Base-by-base conservation (phyloP, 2,329 filamentous ascomycete species). In the Colletotrichum sp. region DNA sequence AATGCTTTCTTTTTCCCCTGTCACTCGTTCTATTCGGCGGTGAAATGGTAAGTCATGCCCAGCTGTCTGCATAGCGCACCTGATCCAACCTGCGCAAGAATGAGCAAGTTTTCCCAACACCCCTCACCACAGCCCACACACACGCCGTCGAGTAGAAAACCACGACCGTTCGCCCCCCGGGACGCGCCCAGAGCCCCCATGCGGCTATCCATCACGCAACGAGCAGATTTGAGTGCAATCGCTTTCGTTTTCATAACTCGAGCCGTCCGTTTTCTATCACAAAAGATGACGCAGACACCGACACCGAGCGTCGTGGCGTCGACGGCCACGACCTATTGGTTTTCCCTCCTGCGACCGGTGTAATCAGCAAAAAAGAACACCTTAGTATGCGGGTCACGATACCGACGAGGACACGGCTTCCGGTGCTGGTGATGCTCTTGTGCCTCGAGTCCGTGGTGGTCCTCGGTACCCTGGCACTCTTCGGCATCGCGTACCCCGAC, bases 401-500 rank as follows among this genome's bases (percentile, higher is more conserved):
- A 10, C 1, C 12, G 8, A 15, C 30, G 30, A 36, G 26, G 12
- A 38, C 16, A 48, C 26, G 12, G 43, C 32, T 57, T 3, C 8
- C 24, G 12, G 15, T n/a, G 30, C n/a, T 60, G 6, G 63, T 16
- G 3, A 28, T 32, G 3, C 48, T 82, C 10, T 55, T 79, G 12
- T 71, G 72, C 18, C n/a, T 77, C 6, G 82, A 81, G 67, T 38
- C 82, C 60, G 26, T 43, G 26, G 28, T 82, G 12, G 55, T 77
- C 5, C 55, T 70, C 1, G 28, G 60, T 0, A 66, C 78, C 15
- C 67, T 78, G 4, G 57, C 75, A 3, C 76, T 82, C 4, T 82
- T 82, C 32, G 71, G 77, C 12, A 13, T 81, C 4, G 80, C 78
- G 16, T 81, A 81, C 60, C 79, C 80, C 2, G 75, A 78, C 6